phyloP scores from a whole-genome alignment of 2,329 filamentous ascomycete genomes.

The Lizonia empirigonia region DNA sequence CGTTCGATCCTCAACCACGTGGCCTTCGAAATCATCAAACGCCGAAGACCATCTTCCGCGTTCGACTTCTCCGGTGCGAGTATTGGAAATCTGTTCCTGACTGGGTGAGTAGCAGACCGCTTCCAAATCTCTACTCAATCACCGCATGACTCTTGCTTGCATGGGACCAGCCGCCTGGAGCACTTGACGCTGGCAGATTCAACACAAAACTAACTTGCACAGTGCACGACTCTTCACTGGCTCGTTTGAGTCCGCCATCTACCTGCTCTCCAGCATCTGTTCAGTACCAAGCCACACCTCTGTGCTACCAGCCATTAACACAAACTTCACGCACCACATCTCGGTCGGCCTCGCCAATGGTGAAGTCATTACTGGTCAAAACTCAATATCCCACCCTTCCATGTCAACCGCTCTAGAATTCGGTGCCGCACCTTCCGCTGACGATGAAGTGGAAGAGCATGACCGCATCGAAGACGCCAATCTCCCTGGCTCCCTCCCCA shows the following conservation, averaged over 20 bases:
- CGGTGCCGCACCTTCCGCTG: constrained; percentile 22
- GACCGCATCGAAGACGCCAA: constrained; percentile 80
- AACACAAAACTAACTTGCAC: constrained; percentile 8
- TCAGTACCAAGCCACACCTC: constrained; percentile 76
- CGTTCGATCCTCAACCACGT: constrained; percentile 57
- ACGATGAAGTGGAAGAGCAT: constrained; percentile 58
- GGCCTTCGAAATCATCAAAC: constrained; percentile 57
- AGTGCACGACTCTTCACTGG: constrained; percentile 90
- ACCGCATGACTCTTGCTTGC: too few relatives aligned
- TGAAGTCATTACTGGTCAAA: constrained; percentile 83
- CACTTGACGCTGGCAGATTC: too few relatives aligned
- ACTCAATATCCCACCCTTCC: constrained; percentile 57
- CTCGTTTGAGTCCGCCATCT: constrained; percentile 90
- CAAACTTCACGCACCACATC: constrained; percentile 95
- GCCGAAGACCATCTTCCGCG: constrained; percentile 52
- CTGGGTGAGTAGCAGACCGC: constrained; percentile 49
- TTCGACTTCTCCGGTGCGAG: constrained; percentile 59
- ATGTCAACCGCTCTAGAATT: constrained; percentile 36
- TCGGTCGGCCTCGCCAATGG: constrained; percentile 80
- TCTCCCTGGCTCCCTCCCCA: constrained; percentile 79
- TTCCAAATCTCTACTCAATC: background rate
- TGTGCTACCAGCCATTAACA: constrained; percentile 89
- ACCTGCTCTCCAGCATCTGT: constrained; percentile 85
- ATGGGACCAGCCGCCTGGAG: too few relatives aligned
- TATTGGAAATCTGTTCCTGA: constrained; percentile 59